A percentile compares a stretch with the other conserved stretches of the same genome.
phyloP scores from a whole-genome alignment of 768 basidiomycete genomes.

The Pholiota microspora region DNA sequence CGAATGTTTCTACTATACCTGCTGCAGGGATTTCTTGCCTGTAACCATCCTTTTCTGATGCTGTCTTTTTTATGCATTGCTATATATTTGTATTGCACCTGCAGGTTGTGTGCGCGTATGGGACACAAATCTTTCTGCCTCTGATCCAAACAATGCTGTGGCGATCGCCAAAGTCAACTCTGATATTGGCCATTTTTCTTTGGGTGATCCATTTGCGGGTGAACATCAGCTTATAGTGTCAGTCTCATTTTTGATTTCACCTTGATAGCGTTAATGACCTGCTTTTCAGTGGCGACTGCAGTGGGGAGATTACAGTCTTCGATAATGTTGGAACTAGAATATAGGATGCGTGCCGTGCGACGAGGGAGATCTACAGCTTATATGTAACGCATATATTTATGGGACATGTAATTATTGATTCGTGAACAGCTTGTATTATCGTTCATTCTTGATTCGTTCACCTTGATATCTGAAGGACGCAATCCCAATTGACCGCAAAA shows the following conservation, averaged over 20 bases:
- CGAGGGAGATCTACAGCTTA: too few relatives aligned
- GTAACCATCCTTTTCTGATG: neutral
- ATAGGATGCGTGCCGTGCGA: conserved; percentile 7
- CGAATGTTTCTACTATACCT: conserved; percentile 11
- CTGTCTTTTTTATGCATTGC: neutral
- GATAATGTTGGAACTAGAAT: too few relatives aligned
- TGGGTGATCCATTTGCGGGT: conserved; percentile 51
- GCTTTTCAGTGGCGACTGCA: conserved; percentile 43
- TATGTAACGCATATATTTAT: too few relatives aligned
- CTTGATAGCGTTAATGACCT: neutral
- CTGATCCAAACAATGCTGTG: conserved; percentile 40
- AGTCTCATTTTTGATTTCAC: conserved; percentile 15
- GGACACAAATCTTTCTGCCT: conserved; percentile 46
- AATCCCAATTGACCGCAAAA: too few relatives aligned
- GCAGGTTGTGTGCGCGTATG: conserved; percentile 69
- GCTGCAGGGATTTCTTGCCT: neutral
- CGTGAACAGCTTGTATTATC: too few relatives aligned
- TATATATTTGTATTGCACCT: neutral
- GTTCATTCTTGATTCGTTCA: too few relatives aligned
- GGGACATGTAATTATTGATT: too few relatives aligned
- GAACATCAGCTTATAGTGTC: conserved; percentile 64
- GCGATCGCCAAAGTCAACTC: conserved; percentile 52
- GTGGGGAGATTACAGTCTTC: conserved; percentile 48
- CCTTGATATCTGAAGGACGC: too few relatives aligned
- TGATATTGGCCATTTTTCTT: conserved; percentile 56